Percentiles rank a stretch among this genome's conserved stretches.
Evolutionary conservation across 2,329 filamentous ascomycete genomes (phyloP).

Genomic region (Coniosporium tulheliwenetii): DNA sequence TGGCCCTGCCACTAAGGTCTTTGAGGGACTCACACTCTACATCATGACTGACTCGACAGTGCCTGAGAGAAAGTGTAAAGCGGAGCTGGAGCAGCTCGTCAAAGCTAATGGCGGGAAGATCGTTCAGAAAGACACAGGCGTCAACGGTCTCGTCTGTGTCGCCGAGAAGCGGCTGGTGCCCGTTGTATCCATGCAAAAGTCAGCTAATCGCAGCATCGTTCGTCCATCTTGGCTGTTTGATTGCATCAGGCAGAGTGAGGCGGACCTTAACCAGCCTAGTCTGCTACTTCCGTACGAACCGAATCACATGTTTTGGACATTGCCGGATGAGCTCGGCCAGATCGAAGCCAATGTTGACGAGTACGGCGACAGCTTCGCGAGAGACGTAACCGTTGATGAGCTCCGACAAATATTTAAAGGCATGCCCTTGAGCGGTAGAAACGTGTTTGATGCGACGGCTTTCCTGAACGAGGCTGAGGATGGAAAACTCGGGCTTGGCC

Average conservation of each 20-base stretch:
- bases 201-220: conserved; percentile 54
- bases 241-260: conserved; percentile 49
- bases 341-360: conserved; percentile 53
- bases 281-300: conserved; percentile 51
- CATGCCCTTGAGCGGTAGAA: conserved; percentile 35
- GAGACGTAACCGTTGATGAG: conserved; percentile 51
- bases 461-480: conserved; percentile 42
- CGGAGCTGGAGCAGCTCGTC: conserved; percentile 63
- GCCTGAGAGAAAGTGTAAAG: conserved; percentile 60
- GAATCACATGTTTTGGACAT: conserved; percentile 57
- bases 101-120: conserved; percentile 72
- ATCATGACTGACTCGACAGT: conserved; percentile 61
- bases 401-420: conserved; percentile 34
- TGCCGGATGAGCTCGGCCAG: conserved; percentile 36
- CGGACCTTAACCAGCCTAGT: conserved; percentile 34
- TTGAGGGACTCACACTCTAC: conserved; percentile 63
- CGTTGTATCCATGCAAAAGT: conserved; percentile 58
- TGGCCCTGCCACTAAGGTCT: conserved; percentile 47
- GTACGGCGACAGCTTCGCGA: conserved; percentile 69
- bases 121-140: conserved; percentile 54
- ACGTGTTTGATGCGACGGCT: conserved; percentile 27
- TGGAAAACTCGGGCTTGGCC: conserved; percentile 37
- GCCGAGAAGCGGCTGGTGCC: conserved; percentile 36
- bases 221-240: conserved; percentile 72
- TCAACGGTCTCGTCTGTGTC: conserved; percentile 51